Conservation (phyloP, 192 early-diverging fungal species). For the Oehlia diaphana region DNA sequence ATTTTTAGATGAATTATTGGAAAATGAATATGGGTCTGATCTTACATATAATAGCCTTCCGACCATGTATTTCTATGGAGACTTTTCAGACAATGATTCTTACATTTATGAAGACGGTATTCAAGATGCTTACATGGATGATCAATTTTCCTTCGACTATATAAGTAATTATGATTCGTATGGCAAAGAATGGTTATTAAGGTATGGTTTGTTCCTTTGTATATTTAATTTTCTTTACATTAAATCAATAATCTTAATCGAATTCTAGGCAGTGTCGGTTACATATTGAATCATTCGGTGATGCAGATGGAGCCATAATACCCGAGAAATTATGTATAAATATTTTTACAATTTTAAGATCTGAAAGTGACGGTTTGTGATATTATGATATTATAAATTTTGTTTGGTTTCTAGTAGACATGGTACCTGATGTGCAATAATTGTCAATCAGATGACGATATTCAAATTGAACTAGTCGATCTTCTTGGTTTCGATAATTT, state of each 20-base stretch:
- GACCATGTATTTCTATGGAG: slow-evolving; percentile 16
- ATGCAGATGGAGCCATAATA: slow-evolving; percentile 44
- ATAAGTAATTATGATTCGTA: background rate
- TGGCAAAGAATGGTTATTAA: slow-evolving; percentile 57
- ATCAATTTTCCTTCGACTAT: background rate
- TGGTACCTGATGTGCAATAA: no score
- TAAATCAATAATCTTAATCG: background rate
- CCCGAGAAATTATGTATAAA: slow-evolving; percentile 62
- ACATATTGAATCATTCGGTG: slow-evolving; percentile 45
- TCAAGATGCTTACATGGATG: background rate
- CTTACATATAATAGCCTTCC: slow-evolving; percentile 17
- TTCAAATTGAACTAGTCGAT: slow-evolving; percentile 69
- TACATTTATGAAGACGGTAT: background rate
- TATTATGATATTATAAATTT: background rate
- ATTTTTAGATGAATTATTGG: background rate
- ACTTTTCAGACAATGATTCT: slow-evolving; percentile 12
- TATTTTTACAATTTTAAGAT: slow-evolving; percentile 69
- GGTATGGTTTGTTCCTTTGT: slow-evolving; percentile 24
- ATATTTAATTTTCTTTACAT: background rate
- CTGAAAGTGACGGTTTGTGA: slow-evolving; percentile 47
- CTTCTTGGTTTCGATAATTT: slow-evolving; percentile 73
- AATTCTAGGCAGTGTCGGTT: slow-evolving; percentile 52
- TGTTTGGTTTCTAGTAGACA: no score
- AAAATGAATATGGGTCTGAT: slow-evolving; percentile 27
- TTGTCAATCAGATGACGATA: slow-evolving; percentile 48